Evolutionary conservation across 2,329 filamentous ascomycete species (phyloP).

Genomic region (Chaetomium strumarium): DNA sequence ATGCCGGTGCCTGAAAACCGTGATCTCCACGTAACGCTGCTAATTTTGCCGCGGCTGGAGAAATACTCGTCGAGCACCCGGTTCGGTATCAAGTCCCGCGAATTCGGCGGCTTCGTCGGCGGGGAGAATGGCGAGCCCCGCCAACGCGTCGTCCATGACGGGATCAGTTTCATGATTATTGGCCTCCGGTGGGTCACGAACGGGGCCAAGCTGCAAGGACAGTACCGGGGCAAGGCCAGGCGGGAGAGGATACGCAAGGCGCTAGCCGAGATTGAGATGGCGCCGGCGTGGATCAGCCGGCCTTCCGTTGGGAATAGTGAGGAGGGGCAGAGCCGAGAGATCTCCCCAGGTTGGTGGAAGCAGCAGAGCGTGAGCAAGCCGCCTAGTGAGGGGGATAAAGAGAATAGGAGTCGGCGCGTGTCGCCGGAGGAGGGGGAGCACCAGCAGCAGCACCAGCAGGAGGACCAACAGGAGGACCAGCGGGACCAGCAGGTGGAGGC

Average conservation of each 20-base stretch:
- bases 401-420: constrained; percentile 31
- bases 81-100: constrained; percentile 75
- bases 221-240: constrained; percentile 50
- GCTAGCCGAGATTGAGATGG: constrained; percentile 45
- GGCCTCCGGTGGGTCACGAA: constrained; percentile 78
- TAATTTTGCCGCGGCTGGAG: constrained; percentile 74
- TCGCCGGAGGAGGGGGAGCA: neutral
- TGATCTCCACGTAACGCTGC: constrained; percentile 80
- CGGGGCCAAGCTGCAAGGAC: constrained; percentile 57
- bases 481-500: neutral
- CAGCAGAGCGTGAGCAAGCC: constrained; percentile 24
- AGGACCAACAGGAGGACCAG: neutral
- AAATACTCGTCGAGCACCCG: constrained; percentile 70
- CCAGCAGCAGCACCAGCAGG: neutral
- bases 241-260: constrained; percentile 52
- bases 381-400: constrained; percentile 40
- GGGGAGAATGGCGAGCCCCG: constrained; percentile 30
- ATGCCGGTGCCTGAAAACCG: constrained; percentile 59
- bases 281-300: constrained; percentile 31
- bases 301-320: constrained; percentile 19
- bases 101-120: constrained; percentile 59
- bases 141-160: constrained; percentile 56
- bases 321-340: neutral
- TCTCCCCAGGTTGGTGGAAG: constrained; percentile 21
- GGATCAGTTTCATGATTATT: constrained; percentile 81